phyloP scores from a whole-genome alignment of 192 early-diverging fungal genomes.

The Geosiphon pyriformis region DNA sequence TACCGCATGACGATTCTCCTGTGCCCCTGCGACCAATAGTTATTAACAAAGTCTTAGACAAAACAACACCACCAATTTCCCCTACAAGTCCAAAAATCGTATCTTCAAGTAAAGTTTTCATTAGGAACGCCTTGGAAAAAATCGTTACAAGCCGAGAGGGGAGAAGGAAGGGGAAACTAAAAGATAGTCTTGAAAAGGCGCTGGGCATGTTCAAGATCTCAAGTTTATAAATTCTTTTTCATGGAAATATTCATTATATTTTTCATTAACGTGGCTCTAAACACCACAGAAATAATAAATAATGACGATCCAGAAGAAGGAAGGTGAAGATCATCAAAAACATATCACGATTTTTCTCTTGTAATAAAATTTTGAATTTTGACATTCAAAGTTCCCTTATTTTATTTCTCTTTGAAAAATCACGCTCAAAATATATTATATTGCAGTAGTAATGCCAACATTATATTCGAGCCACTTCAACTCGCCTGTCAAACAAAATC shows the following conservation, averaged over 20 bases:
- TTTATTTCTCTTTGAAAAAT: neutral
- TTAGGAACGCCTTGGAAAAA: conserved; percentile 60
- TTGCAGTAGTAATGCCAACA: conserved; percentile 26
- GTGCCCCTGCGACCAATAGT: neutral
- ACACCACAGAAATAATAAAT: conserved; percentile 29
- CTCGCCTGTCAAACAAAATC: conserved; percentile 66
- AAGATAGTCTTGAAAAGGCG: conserved; percentile 44
- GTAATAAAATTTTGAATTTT: too few species aligned
- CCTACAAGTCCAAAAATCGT: neutral
- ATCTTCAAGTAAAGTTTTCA: conserved; percentile 49
- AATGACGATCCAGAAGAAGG: conserved; percentile 29
- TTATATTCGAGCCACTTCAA: conserved; percentile 64
- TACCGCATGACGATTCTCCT: neutral
- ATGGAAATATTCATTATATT: conserved; percentile 2
- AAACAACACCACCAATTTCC: neutral
- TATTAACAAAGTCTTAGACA: neutral
- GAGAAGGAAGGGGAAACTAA: conserved; percentile 37
- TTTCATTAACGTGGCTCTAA: neutral
- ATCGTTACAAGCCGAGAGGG: conserved; percentile 51
- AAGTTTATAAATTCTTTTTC: conserved; percentile 9
- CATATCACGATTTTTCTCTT: too few species aligned
- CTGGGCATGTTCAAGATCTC: conserved; percentile 40
- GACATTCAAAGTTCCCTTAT: too few species aligned
- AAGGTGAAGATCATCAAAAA: conserved; percentile 28
- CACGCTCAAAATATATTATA: conserved; percentile 2